Evolutionary conservation across 192 early-diverging fungal genomes (phyloP).

Genomic region (Kickxella alabastrina): DNA sequence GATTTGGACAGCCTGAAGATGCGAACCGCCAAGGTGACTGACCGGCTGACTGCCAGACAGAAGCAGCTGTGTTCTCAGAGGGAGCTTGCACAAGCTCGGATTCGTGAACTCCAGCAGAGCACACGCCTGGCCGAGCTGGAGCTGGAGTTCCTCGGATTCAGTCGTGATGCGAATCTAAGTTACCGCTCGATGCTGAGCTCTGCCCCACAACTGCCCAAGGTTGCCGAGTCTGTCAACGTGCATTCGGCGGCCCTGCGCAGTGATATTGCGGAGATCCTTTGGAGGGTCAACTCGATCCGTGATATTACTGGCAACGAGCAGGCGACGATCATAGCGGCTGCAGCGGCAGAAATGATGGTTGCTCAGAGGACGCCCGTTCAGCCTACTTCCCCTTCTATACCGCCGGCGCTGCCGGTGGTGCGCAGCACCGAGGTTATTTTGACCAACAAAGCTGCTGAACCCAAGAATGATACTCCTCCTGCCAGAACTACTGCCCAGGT

Average conservation of each 20-base stretch:
- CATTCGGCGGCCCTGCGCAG: constrained; percentile 2
- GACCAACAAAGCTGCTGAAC: no score
- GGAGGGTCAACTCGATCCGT: not conserved
- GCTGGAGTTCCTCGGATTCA: constrained; percentile 6
- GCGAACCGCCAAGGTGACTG: not conserved
- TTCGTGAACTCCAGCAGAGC: constrained; percentile 15
- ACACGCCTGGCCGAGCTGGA: constrained; percentile 12
- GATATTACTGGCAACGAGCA: not conserved
- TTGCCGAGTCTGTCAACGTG: not conserved
- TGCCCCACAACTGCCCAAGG: not conserved
- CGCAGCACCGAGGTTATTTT: no score
- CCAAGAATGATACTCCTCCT: no score
- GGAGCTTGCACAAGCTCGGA: not conserved
- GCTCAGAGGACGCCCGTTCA: no score
- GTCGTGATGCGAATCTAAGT: not conserved
- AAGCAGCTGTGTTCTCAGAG: constrained; percentile 2
- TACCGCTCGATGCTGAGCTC: not conserved
- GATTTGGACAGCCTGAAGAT: not conserved
- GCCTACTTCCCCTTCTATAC: no score
- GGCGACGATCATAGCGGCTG: no score
- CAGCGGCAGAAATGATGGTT: no score
- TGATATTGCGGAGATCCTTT: constrained; percentile 14
- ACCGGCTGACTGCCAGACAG: not conserved
- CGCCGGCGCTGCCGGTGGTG: no score
- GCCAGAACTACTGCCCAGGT: no score